Conservation (phyloP, 2,329 filamentous ascomycete species). For the Calycina marina region DNA sequence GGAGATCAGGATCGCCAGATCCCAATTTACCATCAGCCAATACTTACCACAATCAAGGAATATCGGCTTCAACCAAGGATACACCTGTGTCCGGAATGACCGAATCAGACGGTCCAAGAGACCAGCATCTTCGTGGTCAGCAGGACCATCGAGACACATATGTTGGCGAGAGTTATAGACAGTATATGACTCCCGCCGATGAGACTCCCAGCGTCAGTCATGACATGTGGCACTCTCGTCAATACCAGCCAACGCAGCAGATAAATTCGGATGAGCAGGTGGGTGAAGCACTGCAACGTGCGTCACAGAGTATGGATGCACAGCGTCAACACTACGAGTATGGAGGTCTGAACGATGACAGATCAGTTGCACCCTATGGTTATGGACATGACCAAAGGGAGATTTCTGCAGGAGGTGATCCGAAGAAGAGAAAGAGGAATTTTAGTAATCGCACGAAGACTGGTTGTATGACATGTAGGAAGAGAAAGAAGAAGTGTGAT, state of each 20-base stretch:
- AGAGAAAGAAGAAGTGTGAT: slow-evolving; percentile 95
- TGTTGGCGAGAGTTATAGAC: slow-evolving; percentile 13
- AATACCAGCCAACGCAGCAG: slow-evolving; percentile 30
- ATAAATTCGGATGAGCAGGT: slow-evolving; percentile 33
- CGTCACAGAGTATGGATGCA: slow-evolving; percentile 26
- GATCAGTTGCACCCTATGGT: slow-evolving; percentile 21
- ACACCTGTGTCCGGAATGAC: slow-evolving; percentile 19
- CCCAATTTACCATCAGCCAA: slow-evolving; percentile 21
- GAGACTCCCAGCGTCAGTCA: slow-evolving; percentile 10
- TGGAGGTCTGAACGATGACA: slow-evolving; percentile 25
- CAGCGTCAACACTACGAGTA: slow-evolving; percentile 23
- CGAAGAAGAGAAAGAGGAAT: slow-evolving; percentile 60
- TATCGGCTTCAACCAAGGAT: slow-evolving; percentile 23
- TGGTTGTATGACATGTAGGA: slow-evolving; percentile 81
- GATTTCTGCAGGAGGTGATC: slow-evolving; percentile 36
- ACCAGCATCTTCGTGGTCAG: slow-evolving; percentile 33
- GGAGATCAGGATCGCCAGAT: slow-evolving; percentile 52
- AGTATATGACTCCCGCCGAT: slow-evolving; percentile 13
- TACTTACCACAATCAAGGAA: slow-evolving; percentile 24
- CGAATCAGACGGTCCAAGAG: slow-evolving; percentile 24
- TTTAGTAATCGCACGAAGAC: slow-evolving; percentile 96
- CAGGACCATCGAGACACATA: slow-evolving; percentile 23
- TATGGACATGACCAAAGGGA: slow-evolving; percentile 21
- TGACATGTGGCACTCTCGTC: slow-evolving; percentile 18
- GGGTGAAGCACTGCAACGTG: slow-evolving; percentile 35